A percentile compares a stretch with the other conserved stretches of the same genome.
Conservation (phyloP, 2,329 filamentous ascomycete genomes). For the Microcera coccophila region DNA sequence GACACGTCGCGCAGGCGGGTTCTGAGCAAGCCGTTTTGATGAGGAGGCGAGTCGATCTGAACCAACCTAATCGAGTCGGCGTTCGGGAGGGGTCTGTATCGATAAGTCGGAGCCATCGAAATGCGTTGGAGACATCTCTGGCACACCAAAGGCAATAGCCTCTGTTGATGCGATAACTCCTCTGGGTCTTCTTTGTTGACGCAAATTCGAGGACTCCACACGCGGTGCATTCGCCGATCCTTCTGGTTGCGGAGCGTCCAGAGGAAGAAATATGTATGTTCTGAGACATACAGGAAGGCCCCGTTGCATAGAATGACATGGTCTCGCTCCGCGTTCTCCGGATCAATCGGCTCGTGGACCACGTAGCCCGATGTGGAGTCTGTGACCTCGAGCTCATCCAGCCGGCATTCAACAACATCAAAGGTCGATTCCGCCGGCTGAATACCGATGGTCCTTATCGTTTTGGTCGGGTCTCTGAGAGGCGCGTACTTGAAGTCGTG, state of each 20-base stretch:
- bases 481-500: conserved; percentile 1
- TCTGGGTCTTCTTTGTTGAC: conserved; percentile 3
- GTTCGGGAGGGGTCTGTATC: background rate
- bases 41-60: conserved; percentile 4
- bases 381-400: background rate
- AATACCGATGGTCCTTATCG: conserved; percentile 2
- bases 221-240: background rate
- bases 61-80: conserved; percentile 6
- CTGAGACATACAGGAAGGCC: conserved; percentile 5
- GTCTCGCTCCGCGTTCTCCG: conserved; percentile 2
- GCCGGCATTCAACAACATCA: conserved; percentile 6
- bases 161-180: conserved; percentile 1
- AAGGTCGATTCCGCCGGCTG: conserved; percentile 5
- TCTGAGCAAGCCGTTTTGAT: conserved; percentile 5
- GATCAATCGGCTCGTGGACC: conserved; percentile 7
- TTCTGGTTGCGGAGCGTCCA: conserved; percentile 6
- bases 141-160: conserved; percentile 3
- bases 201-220: conserved; percentile 9
- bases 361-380: conserved; percentile 1
- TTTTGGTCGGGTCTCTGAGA: background rate
- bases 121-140: conserved; percentile 2
- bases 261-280: conserved; percentile 9
- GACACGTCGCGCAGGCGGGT: conserved; percentile 7
- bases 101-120: conserved; percentile 6
- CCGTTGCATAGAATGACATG: conserved; percentile 8